Base-by-base conservation (phyloP, 2,329 filamentous ascomycete species). In the Diaporthe ampelina region DNA sequence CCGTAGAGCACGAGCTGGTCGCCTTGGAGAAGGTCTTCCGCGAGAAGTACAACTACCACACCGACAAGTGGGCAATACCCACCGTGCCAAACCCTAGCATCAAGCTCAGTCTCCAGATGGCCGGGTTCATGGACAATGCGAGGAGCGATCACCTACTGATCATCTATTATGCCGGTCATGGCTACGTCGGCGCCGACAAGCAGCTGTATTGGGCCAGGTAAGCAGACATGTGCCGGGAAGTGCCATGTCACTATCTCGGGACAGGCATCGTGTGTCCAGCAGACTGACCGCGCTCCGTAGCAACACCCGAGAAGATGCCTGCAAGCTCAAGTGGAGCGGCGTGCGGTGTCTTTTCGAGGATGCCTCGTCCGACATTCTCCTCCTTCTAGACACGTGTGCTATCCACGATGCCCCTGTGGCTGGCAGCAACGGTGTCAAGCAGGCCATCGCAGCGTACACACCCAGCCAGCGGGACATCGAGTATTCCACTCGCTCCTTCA, bases 191-290 rank as follows among this genome's bases (percentile, higher is more conserved):
- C n/a, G 77, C 85, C 15, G 89, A 92, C 79, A 88, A 88, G 78
- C 89, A 92, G 81, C 83, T 92, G 35, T 92, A 91, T 80, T 93
- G 91, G 91, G 90, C 91, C 73, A 90, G 89, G 91, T 93, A 86
- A 85, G 90, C 86, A 35, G 29, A 68, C 9, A 19, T 26, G 24
- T 32, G 24, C 67, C 9, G 57, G 15, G 35, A 17, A n/a, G 52
- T 56, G 54, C 57, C 45, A 40, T 32, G 57, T 19, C 11, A 37
- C 32, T 8, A 26, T 24, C 43, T 13, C 37, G 15, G 24, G 40
- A 11, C 24, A 72, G 29, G 40, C 19, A 35, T 43, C 19, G 11
- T 37, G 48, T 73, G 48, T 74, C 68, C 73, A 76, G 67, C 77
- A 69, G 63, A 59, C 75, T 80, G 75, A 81, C 74, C 32, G 19